A percentile compares a stretch with the other conserved stretches of the same genome.
These are phyloP conservation scores for Macrolepiota fuliginosa DNA, from an alignment of 768 basidiomycete genomes.

Conservation along the genomic window DNA sequence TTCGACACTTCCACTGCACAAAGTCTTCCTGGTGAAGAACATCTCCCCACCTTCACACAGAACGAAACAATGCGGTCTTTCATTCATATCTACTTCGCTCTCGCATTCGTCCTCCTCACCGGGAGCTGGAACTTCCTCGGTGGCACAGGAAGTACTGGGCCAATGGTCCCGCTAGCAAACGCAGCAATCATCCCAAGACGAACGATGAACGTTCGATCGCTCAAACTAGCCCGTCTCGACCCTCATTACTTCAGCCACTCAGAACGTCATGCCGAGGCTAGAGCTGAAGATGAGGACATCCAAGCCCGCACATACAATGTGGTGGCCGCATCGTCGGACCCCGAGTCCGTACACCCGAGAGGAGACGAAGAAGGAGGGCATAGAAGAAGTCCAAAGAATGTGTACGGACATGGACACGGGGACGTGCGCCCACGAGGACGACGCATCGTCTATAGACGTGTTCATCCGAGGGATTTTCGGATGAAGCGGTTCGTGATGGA, in stretches of 20 bases:
- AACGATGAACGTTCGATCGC: not conserved
- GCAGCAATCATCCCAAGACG: constrained; percentile 1
- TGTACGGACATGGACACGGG: not conserved
- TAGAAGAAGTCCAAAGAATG: not conserved
- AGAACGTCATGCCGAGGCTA: not conserved
- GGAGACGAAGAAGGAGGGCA: not conserved
- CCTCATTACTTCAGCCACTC: not conserved
- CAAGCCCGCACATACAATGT: not conserved
- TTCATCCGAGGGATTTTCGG: constrained; percentile 11
- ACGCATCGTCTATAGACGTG: not conserved
- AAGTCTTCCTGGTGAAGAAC: not conserved
- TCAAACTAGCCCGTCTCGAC: not conserved
- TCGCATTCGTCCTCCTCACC: not conserved
- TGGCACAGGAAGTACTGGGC: not conserved
- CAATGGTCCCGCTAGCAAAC: not conserved
- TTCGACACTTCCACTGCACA: too few relatives aligned
- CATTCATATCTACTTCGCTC: not conserved
- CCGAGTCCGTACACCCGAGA: not conserved
- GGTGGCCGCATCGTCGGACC: not conserved
- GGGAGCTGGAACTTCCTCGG: not conserved
- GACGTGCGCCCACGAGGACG: not conserved
- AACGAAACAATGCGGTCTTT: not conserved
- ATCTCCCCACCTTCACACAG: not conserved
- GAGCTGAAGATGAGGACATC: not conserved
- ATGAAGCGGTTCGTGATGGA: constrained; percentile 1